Conservation (phyloP, 306 rosid species). For the Carpinus viminea region DNA sequence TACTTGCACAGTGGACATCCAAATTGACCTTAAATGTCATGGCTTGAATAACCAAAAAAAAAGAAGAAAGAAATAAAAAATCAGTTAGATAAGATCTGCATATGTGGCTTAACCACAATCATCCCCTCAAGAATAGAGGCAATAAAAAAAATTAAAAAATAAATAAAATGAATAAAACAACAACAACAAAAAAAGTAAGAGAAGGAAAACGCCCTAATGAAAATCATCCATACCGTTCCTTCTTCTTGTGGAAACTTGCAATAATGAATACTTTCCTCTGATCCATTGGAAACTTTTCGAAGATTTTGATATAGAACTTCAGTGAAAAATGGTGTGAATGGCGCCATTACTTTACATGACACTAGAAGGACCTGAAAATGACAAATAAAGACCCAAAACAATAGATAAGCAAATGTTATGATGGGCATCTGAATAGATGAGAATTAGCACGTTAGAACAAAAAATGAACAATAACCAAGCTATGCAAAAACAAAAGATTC, state of each 20-base stretch:
- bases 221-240: constrained; percentile 61
- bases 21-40: neutral
- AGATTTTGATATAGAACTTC: constrained; percentile 92
- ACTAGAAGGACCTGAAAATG: constrained; percentile 76
- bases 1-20: neutral
- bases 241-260: constrained; percentile 80
- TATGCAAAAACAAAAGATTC: neutral
- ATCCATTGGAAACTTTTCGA: constrained; percentile 67
- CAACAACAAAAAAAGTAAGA: neutral
- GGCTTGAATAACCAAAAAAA: neutral
- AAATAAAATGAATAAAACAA: too few relatives aligned
- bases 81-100: neutral
- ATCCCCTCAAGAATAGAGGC: neutral
- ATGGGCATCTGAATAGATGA: neutral
- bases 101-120: neutral
- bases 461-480: neutral
- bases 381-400: neutral
- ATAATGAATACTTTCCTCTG: constrained; percentile 84
- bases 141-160: too few relatives aligned
- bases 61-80: neutral
- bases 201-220: neutral
- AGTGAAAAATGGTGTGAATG: constrained; percentile 94
- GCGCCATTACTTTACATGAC: constrained; percentile 97
- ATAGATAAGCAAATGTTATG: neutral
- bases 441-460: neutral